phyloP scores from a whole-genome alignment of 164 flowering plant genomes.

The Aristolochia californica region DNA sequence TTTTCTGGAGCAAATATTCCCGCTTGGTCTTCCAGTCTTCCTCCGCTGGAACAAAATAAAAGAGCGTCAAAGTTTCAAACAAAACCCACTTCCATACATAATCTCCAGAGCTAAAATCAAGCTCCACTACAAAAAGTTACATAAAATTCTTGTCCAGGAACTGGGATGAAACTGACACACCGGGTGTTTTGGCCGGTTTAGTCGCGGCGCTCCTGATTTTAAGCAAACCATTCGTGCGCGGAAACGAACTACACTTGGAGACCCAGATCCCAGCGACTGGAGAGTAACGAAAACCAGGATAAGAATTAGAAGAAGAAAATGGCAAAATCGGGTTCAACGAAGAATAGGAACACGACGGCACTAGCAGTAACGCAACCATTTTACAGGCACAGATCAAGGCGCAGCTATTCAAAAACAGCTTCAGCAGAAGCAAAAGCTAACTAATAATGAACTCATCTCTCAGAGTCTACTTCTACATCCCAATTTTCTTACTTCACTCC shows the following conservation, averaged over 20 bases:
- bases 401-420: too few relatives aligned
- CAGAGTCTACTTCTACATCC: too few relatives aligned
- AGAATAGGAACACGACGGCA: conserved; percentile 4
- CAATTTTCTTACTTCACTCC: too few relatives aligned
- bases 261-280: too few relatives aligned
- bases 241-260: not conserved
- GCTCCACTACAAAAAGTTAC: too few relatives aligned
- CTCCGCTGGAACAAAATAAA: conserved; percentile 46
- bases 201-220: conserved; percentile 58
- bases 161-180: conserved; percentile 16
- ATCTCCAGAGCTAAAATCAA: too few relatives aligned
- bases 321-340: conserved; percentile 1
- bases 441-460: too few relatives aligned
- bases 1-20: conserved; percentile 59
- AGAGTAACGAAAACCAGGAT: too few relatives aligned
- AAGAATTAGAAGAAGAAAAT: too few relatives aligned
- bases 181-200: conserved; percentile 85
- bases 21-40: conserved; percentile 89
- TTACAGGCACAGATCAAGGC: too few relatives aligned
- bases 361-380: not conserved
- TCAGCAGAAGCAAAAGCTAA: too few relatives aligned
- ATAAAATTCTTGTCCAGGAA: too few relatives aligned
- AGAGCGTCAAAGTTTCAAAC: conserved; percentile 12
- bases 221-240: not conserved
- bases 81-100: not conserved